Evolutionary conservation across 805 yeast species (phyloP), one percentile per base, ranked within the genome.

Genomic region (Candida alai): DNA sequence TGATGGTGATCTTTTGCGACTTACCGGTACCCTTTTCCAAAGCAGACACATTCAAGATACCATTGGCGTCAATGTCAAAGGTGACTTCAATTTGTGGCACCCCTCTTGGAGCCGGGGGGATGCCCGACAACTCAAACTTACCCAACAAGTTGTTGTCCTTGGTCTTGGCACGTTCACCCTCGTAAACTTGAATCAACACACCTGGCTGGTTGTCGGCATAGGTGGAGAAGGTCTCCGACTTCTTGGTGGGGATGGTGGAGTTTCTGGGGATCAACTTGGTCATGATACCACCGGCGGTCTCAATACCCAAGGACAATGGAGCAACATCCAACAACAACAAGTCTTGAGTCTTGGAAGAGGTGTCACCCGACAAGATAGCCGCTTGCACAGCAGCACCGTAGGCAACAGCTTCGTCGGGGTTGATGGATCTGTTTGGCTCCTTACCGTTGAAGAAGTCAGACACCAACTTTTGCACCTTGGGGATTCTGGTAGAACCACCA

Each of bases 331-430:
- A 78, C 59, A 89, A 76, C 62, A 90, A 74, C 65, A 88, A 74
- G 66, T 88, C 97, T 74, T 88, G 96, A 43, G 96, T 89, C 83
- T 87, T 87, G 43, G 95, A 80, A 26, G 96, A 88, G 51, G 90
- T 81, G 70, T 88, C 96, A 73, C 97, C 97, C 42, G 96, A 79
- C 62, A 88, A 78, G 60, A 88, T 88, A 51, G 96, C 96, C 50
- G 96, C 96, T 75, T 88, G 97, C 51, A 88, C 96, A 45, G 96
- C 96, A 52, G 97, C 97, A 82, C 97, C 96, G 73, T 88, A 88
- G 58, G 97, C 97, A 68, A 88, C 97, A 58, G 97, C 97, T 74
- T 88, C 97, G 76, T 88, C 97, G 52, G 97, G 96, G 79, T 88
- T 88, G 68, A 88, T 88, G 35, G 96, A 85, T 73, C 80, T 84